Percentiles rank a stretch among this genome's conserved stretches.
Evolutionary conservation across 495 filamentous ascomycete species (phyloP).

Genomic region (Lepraria neglecta): DNA sequence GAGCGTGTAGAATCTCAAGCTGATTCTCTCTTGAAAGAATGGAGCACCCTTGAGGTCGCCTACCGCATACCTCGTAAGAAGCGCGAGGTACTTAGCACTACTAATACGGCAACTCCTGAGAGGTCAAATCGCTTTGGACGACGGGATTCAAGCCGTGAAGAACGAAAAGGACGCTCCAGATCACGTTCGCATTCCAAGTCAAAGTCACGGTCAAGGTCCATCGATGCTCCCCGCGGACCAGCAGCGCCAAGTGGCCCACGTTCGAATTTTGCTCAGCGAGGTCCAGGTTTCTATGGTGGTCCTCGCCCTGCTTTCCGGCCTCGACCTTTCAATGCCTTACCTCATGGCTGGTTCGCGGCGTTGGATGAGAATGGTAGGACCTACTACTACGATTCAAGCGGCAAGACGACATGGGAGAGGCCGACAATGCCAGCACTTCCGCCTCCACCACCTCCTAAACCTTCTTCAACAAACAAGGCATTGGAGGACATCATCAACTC

Average conservation of each 20-base stretch:
- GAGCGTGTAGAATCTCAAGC: slow-evolving; percentile 67
- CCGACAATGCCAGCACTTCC: slow-evolving; percentile 62
- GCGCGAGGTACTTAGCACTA: slow-evolving; percentile 47
- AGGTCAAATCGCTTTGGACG: slow-evolving; percentile 59
- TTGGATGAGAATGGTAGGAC: slow-evolving; percentile 57
- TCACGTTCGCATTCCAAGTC: slow-evolving; percentile 47
- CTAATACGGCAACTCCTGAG: slow-evolving; percentile 37
- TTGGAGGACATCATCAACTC: slow-evolving; percentile 82
- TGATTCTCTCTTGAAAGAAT: slow-evolving; percentile 67
- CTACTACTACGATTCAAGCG: slow-evolving; percentile 75
- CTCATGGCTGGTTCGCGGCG: slow-evolving; percentile 73
- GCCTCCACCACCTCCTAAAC: slow-evolving; percentile 55
- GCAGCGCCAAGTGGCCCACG: slow-evolving; percentile 61
- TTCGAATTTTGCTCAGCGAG: slow-evolving; percentile 57
- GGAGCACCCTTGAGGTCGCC: slow-evolving; percentile 84
- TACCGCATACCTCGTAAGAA: slow-evolving; percentile 91
- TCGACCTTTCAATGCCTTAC: slow-evolving; percentile 52
- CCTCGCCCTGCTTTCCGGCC: slow-evolving; percentile 52
- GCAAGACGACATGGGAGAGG: slow-evolving; percentile 70
- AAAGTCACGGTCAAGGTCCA: slow-evolving; percentile 46
- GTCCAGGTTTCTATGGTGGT: slow-evolving; percentile 50
- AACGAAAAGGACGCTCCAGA: slow-evolving; percentile 42
- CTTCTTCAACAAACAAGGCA: slow-evolving; percentile 57
- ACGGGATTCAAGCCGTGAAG: slow-evolving; percentile 57
- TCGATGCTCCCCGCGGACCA: slow-evolving; percentile 48